These are phyloP conservation scores for Ophiocordyceps camponoti-rufipedis DNA, from an alignment of 2,329 filamentous ascomycete genomes.

Conservation along the genomic window DNA sequence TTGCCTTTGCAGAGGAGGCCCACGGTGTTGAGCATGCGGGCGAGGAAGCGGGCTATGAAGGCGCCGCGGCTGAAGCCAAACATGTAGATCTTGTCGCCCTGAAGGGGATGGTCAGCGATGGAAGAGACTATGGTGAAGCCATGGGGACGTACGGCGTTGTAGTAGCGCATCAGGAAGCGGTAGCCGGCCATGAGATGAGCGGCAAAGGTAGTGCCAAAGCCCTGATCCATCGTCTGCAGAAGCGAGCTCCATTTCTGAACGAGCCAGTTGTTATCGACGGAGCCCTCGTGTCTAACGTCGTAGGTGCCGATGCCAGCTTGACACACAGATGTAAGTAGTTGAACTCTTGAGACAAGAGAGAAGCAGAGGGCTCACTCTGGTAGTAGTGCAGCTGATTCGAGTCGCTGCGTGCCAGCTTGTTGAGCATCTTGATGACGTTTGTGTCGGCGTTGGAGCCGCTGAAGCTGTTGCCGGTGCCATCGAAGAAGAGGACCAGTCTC, in stretches of 20 bases:
- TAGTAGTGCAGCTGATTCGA: conserved; percentile 29
- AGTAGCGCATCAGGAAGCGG: conserved; percentile 35
- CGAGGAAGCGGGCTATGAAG: conserved; percentile 32
- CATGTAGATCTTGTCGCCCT: conserved; percentile 32
- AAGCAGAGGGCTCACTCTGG: conserved; percentile 17
- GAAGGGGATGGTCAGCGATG: not conserved
- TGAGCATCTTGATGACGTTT: conserved; percentile 32
- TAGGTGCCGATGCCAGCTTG: conserved; percentile 32
- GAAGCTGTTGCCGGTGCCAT: conserved; percentile 28
- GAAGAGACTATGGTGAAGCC: no score
- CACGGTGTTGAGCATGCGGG: conserved; percentile 29
- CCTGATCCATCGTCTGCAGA: conserved; percentile 22
- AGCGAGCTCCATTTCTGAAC: conserved; percentile 16
- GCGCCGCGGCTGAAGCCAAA: conserved; percentile 35
- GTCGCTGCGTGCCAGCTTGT: conserved; percentile 24
- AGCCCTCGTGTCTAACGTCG: conserved; percentile 19
- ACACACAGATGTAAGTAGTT: not conserved
- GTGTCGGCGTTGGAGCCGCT: conserved; percentile 28
- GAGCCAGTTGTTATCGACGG: conserved; percentile 18
- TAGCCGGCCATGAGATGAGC: conserved; percentile 34
- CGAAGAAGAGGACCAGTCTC: conserved; percentile 28
- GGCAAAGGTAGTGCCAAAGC: conserved; percentile 27
- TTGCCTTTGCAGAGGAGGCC: conserved; percentile 31
- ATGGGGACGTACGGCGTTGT: conserved; percentile 17
- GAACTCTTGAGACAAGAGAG: no score